Conservation (phyloP, 1,284 basidiomycete species). For the Fomitopsis pinicola region DNA sequence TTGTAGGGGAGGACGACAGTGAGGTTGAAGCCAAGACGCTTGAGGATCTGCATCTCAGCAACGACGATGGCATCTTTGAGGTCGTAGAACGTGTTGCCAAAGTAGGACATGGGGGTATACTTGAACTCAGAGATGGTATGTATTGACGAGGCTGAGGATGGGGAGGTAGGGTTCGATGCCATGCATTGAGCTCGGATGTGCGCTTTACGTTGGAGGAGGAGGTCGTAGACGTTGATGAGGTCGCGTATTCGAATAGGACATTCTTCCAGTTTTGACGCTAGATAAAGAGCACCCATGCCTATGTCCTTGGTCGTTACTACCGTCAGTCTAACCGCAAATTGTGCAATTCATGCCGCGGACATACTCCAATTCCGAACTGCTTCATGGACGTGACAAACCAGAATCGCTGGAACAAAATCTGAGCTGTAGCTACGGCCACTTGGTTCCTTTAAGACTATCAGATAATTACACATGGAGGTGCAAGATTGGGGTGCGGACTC, state of each 20-base stretch:
- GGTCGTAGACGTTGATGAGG: conserved; percentile 92
- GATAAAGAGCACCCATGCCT: conserved; percentile 88
- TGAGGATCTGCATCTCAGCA: conserved; percentile 96
- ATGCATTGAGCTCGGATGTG: conserved; percentile 32
- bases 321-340: conserved; percentile 1
- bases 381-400: conserved; percentile 95
- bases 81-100: conserved; percentile 79
- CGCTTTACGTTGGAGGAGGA: conserved; percentile 64
- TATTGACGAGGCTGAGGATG: conserved; percentile 21
- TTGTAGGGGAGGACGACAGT: conserved; percentile 90
- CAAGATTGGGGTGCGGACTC: conserved; percentile 22
- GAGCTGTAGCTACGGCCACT: conserved; percentile 93
- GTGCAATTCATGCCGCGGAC: conserved; percentile 23
- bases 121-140: conserved; percentile 43
- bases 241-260: conserved; percentile 89
- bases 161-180: conserved; percentile 1
- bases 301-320: conserved; percentile 60
- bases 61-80: conserved; percentile 89
- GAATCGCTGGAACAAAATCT: conserved; percentile 95
- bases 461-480: not conserved
- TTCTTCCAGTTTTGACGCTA: conserved; percentile 96
- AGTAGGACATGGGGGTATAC: conserved; percentile 84
- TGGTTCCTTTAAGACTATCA: conserved; percentile 66
- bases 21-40: conserved; percentile 88
- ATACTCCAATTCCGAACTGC: conserved; percentile 86